Percentiles rank a stretch among this genome's conserved stretches.
These are phyloP conservation scores for Phytophthora uliginosa DNA, from an alignment of 352 stramenopile species.

Conservation along the genomic window DNA sequence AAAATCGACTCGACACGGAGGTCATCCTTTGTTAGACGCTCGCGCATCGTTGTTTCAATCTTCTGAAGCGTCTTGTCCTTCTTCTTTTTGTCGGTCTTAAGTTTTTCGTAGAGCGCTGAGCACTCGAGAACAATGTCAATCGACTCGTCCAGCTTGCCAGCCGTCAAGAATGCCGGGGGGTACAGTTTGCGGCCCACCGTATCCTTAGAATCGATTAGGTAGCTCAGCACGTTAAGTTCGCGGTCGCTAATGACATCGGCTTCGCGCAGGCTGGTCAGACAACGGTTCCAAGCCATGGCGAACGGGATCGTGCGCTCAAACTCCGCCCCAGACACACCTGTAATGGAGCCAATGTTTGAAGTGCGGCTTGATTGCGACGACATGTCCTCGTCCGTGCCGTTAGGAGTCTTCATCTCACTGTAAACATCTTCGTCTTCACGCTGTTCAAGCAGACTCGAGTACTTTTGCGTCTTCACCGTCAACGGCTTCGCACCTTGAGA, in stretches of 20 bases:
- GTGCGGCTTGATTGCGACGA: conserved; percentile 54
- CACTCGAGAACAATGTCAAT: conserved; percentile 90
- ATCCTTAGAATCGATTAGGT: conserved; percentile 86
- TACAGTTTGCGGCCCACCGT: conserved; percentile 78
- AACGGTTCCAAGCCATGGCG: conserved; percentile 89
- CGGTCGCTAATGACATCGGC: conserved; percentile 86
- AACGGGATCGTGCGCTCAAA: conserved; percentile 89
- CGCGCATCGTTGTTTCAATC: conserved; percentile 86
- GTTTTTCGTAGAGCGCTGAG: conserved; percentile 79
- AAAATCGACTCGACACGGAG: conserved; percentile 84
- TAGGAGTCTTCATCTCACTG: conserved; percentile 68
- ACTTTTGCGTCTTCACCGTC: conserved; percentile 87
- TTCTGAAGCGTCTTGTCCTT: conserved; percentile 90
- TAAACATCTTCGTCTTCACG: conserved; percentile 66
- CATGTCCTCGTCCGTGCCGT: conserved; percentile 70
- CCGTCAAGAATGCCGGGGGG: conserved; percentile 82
- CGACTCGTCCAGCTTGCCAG: conserved; percentile 85
- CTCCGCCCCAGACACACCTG: conserved; percentile 76
- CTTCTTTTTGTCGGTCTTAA: conserved; percentile 89
- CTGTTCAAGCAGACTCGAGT: conserved; percentile 77
- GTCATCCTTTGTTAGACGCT: conserved; percentile 86
- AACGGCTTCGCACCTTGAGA: conserved; percentile 78
- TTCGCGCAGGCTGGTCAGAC: conserved; percentile 75
- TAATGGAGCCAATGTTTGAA: conserved; percentile 79
- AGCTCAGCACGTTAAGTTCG: conserved; percentile 86